phyloP scores from a whole-genome alignment of 805 yeast genomes.

The Wickerhamomyces canadensis region DNA sequence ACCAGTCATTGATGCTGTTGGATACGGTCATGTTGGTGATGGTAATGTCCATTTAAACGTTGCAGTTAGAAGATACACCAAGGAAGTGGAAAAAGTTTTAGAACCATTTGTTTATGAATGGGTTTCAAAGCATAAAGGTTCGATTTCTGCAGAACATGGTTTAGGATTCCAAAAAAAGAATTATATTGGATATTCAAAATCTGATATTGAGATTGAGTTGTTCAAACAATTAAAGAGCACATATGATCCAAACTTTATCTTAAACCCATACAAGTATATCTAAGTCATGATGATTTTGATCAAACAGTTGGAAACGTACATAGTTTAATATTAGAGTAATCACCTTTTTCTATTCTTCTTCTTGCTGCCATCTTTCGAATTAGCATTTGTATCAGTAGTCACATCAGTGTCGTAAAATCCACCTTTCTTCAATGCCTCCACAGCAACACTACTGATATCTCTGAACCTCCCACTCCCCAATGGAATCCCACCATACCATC shows the following conservation, averaged over 20 bases:
- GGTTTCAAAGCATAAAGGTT: slow-evolving; percentile 66
- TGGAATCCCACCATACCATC: slow-evolving; percentile 83
- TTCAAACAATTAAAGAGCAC: slow-evolving; percentile 75
- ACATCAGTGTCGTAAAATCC: slow-evolving; percentile 20
- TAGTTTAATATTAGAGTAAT: too few species aligned
- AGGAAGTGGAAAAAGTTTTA: slow-evolving; percentile 69
- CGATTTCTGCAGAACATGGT: slow-evolving; percentile 97
- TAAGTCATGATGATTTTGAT: too few species aligned
- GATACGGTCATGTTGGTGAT: slow-evolving; percentile 98
- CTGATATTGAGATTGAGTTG: slow-evolving; percentile 59
- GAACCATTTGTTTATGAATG: slow-evolving; percentile 97
- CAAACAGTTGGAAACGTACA: too few species aligned
- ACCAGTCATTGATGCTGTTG: slow-evolving; percentile 87
- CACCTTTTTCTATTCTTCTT: slow-evolving; percentile 3
- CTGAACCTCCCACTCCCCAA: slow-evolving; percentile 69
- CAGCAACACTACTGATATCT: slow-evolving; percentile 53
- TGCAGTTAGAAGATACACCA: slow-evolving; percentile 77
- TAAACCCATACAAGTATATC: slow-evolving; percentile 93
- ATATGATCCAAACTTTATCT: slow-evolving; percentile 85
- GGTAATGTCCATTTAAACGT: slow-evolving; percentile 95
- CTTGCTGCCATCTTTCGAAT: neutral
- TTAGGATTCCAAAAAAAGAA: slow-evolving; percentile 94
- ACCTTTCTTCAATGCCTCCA: slow-evolving; percentile 41
- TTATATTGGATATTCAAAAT: slow-evolving; percentile 81
- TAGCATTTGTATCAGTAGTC: neutral